phyloP scores from a whole-genome alignment of 2,329 filamentous ascomycete species.

The Sarocladium oryzae region DNA sequence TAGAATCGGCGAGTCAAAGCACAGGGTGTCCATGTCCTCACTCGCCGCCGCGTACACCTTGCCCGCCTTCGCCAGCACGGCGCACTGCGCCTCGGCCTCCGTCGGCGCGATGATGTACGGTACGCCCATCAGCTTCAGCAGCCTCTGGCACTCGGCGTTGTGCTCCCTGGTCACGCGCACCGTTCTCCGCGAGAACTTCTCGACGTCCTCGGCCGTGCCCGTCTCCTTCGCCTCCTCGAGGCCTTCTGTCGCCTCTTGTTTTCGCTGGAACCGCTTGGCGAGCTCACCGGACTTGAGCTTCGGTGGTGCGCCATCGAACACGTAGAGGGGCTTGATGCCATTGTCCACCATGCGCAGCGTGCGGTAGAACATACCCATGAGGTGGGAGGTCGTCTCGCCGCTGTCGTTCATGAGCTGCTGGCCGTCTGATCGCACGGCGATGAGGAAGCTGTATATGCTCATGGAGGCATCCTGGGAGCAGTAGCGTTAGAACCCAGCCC shows the following conservation, averaged over 20 bases:
- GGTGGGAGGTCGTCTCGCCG: slow-evolving; percentile 92
- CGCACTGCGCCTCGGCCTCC: slow-evolving; percentile 95
- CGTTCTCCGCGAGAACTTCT: slow-evolving; percentile 91
- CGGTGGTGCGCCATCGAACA: slow-evolving; percentile 93
- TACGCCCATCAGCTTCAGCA: slow-evolving; percentile 92
- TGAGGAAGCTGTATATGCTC: slow-evolving; percentile 98
- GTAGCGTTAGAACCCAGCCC: neutral
- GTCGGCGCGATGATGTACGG: slow-evolving; percentile 94
- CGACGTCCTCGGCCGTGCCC: slow-evolving; percentile 91
- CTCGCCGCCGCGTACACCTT: slow-evolving; percentile 96
- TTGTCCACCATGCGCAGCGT: slow-evolving; percentile 98
- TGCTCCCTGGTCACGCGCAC: slow-evolving; percentile 95
- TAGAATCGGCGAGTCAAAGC: slow-evolving; percentile 87
- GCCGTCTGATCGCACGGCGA: slow-evolving; percentile 93
- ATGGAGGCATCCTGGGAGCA: slow-evolving; percentile 57
- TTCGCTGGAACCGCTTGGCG: slow-evolving; percentile 91
- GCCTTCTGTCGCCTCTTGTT: slow-evolving; percentile 82
- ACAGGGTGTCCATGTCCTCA: slow-evolving; percentile 98
- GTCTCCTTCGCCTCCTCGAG: slow-evolving; percentile 96
- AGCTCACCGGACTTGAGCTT: slow-evolving; percentile 97
- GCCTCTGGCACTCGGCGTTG: slow-evolving; percentile 85
- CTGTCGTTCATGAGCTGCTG: slow-evolving; percentile 93
- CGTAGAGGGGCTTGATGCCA: slow-evolving; percentile 96
- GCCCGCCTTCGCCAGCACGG: slow-evolving; percentile 77
- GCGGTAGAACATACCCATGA: slow-evolving; percentile 99